These are phyloP conservation scores for Chaetomium sp. DNA, from an alignment of 2,329 filamentous ascomycete genomes.

Conservation along the genomic window DNA sequence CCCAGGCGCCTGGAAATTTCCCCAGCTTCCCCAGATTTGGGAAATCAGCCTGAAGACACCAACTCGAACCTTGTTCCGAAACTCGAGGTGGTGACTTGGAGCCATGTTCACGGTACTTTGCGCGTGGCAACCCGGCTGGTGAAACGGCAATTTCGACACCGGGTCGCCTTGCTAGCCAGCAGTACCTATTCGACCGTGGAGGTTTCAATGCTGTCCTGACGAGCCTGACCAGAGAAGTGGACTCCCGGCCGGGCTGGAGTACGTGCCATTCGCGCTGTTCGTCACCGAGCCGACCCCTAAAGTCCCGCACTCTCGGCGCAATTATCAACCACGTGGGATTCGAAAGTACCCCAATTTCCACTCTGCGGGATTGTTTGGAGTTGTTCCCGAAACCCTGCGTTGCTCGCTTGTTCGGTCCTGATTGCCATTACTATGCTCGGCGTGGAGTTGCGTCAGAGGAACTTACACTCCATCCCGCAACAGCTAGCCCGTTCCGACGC, in stretches of 20 bases:
- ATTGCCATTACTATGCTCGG: background rate
- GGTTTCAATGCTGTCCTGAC: no score
- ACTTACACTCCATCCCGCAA: background rate
- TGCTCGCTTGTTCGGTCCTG: constrained; percentile 7
- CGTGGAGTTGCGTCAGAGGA: background rate
- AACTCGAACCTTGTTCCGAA: background rate
- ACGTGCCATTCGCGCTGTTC: background rate
- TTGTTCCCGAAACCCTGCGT: constrained; percentile 1
- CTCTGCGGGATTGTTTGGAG: constrained; percentile 5
- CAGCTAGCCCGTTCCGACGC: no score
- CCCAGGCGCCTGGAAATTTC: constrained; percentile 13
- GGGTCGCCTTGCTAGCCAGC: constrained; percentile 2
- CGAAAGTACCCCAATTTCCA: constrained; percentile 1
- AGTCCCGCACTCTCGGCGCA: constrained; percentile 25
- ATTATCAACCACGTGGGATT: constrained; percentile 26
- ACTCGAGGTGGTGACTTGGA: constrained; percentile 11
- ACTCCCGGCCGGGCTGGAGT: background rate
- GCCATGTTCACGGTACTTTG: constrained; percentile 18
- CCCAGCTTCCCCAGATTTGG: constrained; percentile 18
- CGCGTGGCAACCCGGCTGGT: background rate
- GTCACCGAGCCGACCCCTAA: constrained; percentile 1
- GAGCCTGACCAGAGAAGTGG: constrained; percentile 1
- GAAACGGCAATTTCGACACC: constrained; percentile 5
- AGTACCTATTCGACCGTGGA: background rate
- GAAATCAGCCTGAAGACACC: background rate